A percentile compares a stretch with the other conserved stretches of the same genome.
Conservation (phyloP, 176 grass and related monocot genomes). For the Calamus simplicifolius region DNA sequence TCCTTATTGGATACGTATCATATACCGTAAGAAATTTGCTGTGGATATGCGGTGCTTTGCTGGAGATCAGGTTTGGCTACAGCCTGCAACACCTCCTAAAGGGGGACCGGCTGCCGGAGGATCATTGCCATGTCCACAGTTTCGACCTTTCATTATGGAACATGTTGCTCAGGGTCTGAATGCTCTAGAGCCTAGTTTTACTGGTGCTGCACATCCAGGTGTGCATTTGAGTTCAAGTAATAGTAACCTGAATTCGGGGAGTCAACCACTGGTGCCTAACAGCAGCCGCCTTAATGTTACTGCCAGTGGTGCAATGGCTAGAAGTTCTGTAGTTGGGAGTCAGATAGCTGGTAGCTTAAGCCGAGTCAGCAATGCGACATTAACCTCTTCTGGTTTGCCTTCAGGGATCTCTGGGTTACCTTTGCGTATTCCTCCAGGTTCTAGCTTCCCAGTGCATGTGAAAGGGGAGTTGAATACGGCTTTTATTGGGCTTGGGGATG, state of each 20-base stretch:
- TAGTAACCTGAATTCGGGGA: conserved; percentile 22
- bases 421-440: conserved; percentile 61
- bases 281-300: conserved; percentile 40
- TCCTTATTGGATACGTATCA: conserved; percentile 98
- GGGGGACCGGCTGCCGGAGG: conserved; percentile 84
- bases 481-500: conserved; percentile 98
- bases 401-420: conserved; percentile 70
- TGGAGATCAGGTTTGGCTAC: conserved; percentile 98
- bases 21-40: conserved; percentile 99
- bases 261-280: conserved; percentile 34
- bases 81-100: conserved; percentile 95
- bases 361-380: conserved; percentile 63
- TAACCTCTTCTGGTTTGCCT: conserved; percentile 67
- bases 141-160: conserved; percentile 99
- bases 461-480: conserved; percentile 98
- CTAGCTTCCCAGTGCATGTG: conserved; percentile 80
- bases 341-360: conserved; percentile 70
- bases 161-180: conserved; percentile 99
- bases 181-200: conserved; percentile 83
- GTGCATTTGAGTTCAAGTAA: conserved; percentile 41
- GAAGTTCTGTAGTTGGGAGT: conserved; percentile 54
- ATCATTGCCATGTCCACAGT: conserved; percentile 94
- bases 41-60: conserved; percentile 99
- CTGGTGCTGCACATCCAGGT: conserved; percentile 40
- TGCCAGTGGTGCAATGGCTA: conserved; percentile 39